A percentile compares a stretch with the other conserved stretches of the same genome.
Evolutionary conservation across 192 early-diverging fungal species (phyloP).

Genomic region (Backusella circina): DNA sequence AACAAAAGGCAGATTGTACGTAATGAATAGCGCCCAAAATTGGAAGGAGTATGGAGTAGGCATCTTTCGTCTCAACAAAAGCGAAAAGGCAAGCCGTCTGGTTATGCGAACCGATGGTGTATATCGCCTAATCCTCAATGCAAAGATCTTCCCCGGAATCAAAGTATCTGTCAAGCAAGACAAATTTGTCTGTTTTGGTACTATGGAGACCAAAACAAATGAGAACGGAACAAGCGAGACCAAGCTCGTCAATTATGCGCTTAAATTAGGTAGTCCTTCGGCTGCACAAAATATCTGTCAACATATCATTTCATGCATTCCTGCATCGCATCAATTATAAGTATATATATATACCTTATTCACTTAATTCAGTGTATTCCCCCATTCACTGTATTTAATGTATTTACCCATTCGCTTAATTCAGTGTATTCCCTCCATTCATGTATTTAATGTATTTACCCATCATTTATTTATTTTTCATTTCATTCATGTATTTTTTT

Average conservation of each 20-base stretch:
- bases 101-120: slow-evolving; percentile 47
- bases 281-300: slow-evolving; percentile 25
- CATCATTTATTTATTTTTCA: too few species aligned
- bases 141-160: slow-evolving; percentile 35
- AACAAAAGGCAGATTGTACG: slow-evolving; percentile 37
- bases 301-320: slow-evolving; percentile 23
- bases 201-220: slow-evolving; percentile 25
- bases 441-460: too few species aligned
- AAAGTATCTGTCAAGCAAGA: slow-evolving; percentile 33
- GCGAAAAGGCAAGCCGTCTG: slow-evolving; percentile 3
- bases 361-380: too few species aligned
- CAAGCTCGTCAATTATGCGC: slow-evolving; percentile 25
- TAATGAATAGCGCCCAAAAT: slow-evolving; percentile 19
- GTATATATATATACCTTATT: too few species aligned
- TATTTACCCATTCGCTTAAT: too few species aligned
- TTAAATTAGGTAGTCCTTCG: slow-evolving; percentile 11
- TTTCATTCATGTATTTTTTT: too few species aligned
- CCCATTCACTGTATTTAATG: too few species aligned
- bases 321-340: not conserved
- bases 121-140: slow-evolving; percentile 40
- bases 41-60: slow-evolving; percentile 44
- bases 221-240: slow-evolving; percentile 6
- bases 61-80: slow-evolving; percentile 32
- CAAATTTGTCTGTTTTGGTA: slow-evolving; percentile 36
- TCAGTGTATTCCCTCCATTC: too few species aligned